Evolutionary conservation across 1,284 basidiomycete genomes (phyloP).

Genomic region (Xerocomus nothofagi): DNA sequence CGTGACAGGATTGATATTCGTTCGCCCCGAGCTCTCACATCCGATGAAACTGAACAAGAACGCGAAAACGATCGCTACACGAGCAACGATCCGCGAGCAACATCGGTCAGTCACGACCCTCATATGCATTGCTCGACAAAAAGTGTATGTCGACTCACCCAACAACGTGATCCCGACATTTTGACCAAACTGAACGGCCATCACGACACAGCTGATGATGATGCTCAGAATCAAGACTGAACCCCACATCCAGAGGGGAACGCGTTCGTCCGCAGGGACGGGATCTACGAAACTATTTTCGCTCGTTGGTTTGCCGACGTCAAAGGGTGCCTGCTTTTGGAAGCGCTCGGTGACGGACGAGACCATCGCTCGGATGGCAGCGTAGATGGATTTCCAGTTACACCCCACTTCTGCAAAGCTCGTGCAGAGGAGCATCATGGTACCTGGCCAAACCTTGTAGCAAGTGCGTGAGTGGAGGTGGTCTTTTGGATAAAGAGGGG

Average conservation of each 20-base stretch:
- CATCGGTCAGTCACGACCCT: background rate
- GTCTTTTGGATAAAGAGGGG: background rate
- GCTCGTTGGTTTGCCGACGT: slow-evolving; percentile 13
- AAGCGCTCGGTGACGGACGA: slow-evolving; percentile 3
- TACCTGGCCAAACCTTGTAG: slow-evolving; percentile 59
- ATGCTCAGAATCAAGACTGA: slow-evolving; percentile 49
- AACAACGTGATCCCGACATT: slow-evolving; percentile 60
- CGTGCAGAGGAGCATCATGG: slow-evolving; percentile 53
- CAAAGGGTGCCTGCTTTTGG: background rate
- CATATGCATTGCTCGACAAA: background rate
- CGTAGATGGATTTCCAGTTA: slow-evolving; percentile 28
- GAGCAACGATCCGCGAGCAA: background rate
- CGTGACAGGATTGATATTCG: slow-evolving; percentile 17
- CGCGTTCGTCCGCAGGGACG: slow-evolving; percentile 45
- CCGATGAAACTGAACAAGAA: slow-evolving; percentile 22
- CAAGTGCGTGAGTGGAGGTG: background rate
- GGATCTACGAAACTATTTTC: slow-evolving; percentile 40
- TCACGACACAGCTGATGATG: slow-evolving; percentile 55
- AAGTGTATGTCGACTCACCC: slow-evolving; percentile 6
- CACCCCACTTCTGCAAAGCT: slow-evolving; percentile 50
- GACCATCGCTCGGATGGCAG: slow-evolving; percentile 1
- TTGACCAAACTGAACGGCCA: slow-evolving; percentile 55
- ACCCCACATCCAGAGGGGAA: slow-evolving; percentile 58
- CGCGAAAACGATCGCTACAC: slow-evolving; percentile 12
- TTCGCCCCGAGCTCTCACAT: slow-evolving; percentile 13